Conservation (phyloP, 225 moss, liverwort and hornwort species). For the Sphagnum contortum region DNA sequence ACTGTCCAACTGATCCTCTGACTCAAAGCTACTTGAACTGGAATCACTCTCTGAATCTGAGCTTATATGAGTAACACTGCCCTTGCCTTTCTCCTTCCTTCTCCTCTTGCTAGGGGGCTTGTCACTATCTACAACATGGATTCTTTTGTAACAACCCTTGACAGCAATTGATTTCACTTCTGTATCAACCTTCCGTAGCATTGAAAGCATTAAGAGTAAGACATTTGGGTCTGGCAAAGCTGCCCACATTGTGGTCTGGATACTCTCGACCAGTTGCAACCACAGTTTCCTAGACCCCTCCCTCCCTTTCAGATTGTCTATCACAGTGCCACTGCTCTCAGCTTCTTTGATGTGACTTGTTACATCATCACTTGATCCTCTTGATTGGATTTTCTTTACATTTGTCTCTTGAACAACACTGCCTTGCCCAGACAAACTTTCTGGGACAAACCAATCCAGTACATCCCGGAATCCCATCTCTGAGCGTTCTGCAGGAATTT, state of each 20-base stretch:
- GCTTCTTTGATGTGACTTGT: background rate
- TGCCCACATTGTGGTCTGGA: constrained; percentile 78
- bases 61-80: constrained; percentile 8
- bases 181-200: constrained; percentile 11
- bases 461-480: too few species aligned
- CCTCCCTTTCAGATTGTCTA: constrained; percentile 9
- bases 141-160: constrained; percentile 21
- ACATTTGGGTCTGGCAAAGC: constrained; percentile 80
- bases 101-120: constrained; percentile 36
- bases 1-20: constrained; percentile 28
- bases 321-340: too few species aligned
- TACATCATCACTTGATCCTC: constrained; percentile 1
- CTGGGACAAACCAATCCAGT: too few species aligned
- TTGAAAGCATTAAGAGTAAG: constrained; percentile 55
- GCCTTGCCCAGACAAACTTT: too few species aligned
- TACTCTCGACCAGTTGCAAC: constrained; percentile 46
- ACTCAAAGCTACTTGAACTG: constrained; percentile 10
- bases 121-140: constrained; percentile 11
- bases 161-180: too few species aligned
- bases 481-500: too few species aligned
- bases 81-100: constrained; percentile 53
- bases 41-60: constrained; percentile 10
- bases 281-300: constrained; percentile 29
- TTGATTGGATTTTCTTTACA: constrained; percentile 1
- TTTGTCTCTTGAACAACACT: constrained; percentile 2